Percentiles rank a stretch among this genome's conserved stretches.
These are phyloP conservation scores for Boletus coccyginus DNA, from an alignment of 768 basidiomycete genomes.

Conservation along the genomic window DNA sequence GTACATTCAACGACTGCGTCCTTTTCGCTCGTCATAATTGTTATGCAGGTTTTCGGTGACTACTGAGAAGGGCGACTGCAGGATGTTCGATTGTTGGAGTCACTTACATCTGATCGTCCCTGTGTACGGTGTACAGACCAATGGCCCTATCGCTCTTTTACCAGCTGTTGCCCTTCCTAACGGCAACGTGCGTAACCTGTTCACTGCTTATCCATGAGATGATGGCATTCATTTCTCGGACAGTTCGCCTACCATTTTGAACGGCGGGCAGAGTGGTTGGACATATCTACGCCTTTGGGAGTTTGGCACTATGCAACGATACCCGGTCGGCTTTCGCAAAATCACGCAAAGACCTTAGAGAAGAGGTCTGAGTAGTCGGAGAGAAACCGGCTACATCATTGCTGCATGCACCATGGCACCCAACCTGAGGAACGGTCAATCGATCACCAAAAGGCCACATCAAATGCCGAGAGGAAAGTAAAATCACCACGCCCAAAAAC, in stretches of 20 bases:
- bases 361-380: neutral
- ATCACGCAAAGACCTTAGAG: neutral
- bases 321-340: constrained; percentile 5
- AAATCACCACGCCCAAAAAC: neutral
- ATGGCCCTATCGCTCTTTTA: neutral
- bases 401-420: neutral
- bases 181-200: neutral
- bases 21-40: no score
- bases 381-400: neutral
- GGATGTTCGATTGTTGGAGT: no score
- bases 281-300: constrained; percentile 4
- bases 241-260: constrained; percentile 6
- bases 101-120: neutral
- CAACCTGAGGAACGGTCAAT: neutral
- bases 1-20: no score
- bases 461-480: neutral
- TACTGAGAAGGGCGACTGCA: no score
- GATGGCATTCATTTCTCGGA: no score
- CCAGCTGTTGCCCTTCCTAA: neutral
- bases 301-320: constrained; percentile 10
- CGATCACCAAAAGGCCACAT: neutral
- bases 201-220: neutral
- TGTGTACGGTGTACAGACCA: constrained; percentile 7
- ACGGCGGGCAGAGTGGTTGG: neutral
- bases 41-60: no score